Evolutionary conservation across 805 yeast species (phyloP), one percentile per base, ranked within the genome.

Genomic region (Zygoascus tannicola): DNA sequence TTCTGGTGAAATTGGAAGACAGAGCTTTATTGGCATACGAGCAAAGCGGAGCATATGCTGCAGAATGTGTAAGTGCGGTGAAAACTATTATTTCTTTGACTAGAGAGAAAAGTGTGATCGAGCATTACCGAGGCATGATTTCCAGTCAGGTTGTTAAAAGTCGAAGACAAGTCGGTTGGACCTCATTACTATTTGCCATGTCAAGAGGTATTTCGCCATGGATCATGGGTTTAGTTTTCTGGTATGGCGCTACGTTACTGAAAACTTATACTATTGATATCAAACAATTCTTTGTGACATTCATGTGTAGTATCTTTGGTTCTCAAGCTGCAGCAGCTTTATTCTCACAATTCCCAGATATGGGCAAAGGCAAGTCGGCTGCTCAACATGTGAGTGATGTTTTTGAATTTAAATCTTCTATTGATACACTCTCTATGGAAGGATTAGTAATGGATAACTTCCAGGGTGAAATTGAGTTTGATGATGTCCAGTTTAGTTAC

Each of bases 401-500:
- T 40, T 47, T 66, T 30, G 60, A 56, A 8, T 55, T 57, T 14
- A 35, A 38, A 22, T 71, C 72, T 4, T 37, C 42, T 19, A 60
- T 60, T 39, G 71, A 67, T 42, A 49, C 58, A 10, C 55, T 57
- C 56, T 42, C 53, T 14, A 34, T 34, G 4, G 56, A 52, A 5
- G 69, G 70, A 2, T 44, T 46, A 5, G 45, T 46, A 3, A 54
- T 65, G 5, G 54, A 45, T 7, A 41, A 42, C 0, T 65, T 68
- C 35, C 42, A 54, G 14, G 88, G 88, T 18, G 62, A 67, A 15
- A 70, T 87, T 14, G 63, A 56, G 26, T 75, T 87, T 52, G 44
- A 63, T 7, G 64, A 78, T 49, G 78, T 88, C 4, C 58, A 63
- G 3, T 90, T 86, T 61, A 53, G 72, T 3, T 90, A 87, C 60